Base-by-base conservation (phyloP, 2,329 filamentous ascomycete species). In the Beauveria varroae region DNA sequence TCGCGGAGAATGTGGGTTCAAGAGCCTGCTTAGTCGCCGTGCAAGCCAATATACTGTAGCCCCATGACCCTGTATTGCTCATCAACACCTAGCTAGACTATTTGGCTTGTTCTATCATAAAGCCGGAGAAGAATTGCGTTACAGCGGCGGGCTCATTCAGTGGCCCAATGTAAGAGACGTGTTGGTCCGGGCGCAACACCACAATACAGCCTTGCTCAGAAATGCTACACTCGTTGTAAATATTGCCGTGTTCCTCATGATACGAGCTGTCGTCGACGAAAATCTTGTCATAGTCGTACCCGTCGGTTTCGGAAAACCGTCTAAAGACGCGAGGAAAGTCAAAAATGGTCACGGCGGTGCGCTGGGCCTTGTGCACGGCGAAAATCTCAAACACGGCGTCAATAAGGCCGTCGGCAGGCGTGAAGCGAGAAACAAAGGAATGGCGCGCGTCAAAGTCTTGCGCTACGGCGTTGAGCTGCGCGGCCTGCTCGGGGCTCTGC, bases 101-200 rank as follows among this genome's bases (percentile, higher is more conserved):
- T 26, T 60, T 7, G 2, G 5, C 16, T 14, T 46, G 57, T 3
- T 26, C n/a, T 9, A 53, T 54, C 61, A 73, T 66, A 18, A 67
- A 71, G 1, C 66, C 67, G 20, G 68, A 66, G 53, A 76, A 75
- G 55, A 75, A 76, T n/a, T 63, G 59, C 62, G 72, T 67, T 40
- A 76, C 43, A 3, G 67, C 67, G 2, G 67, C 70, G 41, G 75
- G 72, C 37, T 74, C 72, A 24, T 76, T 72, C 22, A 79, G 63
- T 18, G 73, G 69, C 1, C 73, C 73, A 1, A 78, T 65, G 67
- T 73, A 75, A 1, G 70, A 79, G 37, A 90, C 81, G 71, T 90
- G 86, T 68, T 88, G 85, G 74, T 91, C 88, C 2, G 88, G 88
- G 54, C 88, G 72, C 2, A 86, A 74, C 1, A 86, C 74, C 0